Evolutionary conservation across 257 asterid genomes (phyloP).

Genomic region (Schizonepeta tenuifolia): DNA sequence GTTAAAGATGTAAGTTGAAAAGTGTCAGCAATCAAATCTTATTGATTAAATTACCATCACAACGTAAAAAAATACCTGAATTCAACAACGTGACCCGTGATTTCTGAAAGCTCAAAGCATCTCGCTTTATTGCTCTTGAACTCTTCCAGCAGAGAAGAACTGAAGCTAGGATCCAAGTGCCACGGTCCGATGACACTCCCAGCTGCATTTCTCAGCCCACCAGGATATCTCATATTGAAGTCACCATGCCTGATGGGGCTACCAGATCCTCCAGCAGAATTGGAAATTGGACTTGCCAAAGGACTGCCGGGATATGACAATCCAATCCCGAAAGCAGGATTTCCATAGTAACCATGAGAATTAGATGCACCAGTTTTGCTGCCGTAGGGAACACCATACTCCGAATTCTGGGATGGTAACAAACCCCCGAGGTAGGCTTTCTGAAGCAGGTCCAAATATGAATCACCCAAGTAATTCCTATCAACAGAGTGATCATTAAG

Average conservation of each 20-base stretch:
- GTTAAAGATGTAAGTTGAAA: conserved; percentile 27
- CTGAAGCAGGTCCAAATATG: conserved; percentile 81
- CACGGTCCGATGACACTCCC: conserved; percentile 81
- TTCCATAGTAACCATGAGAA: conserved; percentile 81
- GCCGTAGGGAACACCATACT: conserved; percentile 61
- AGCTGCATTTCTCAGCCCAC: conserved; percentile 73
- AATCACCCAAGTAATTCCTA: conserved; percentile 64
- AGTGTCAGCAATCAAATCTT: conserved; percentile 28
- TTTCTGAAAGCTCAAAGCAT: conserved; percentile 88
- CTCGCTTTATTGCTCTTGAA: conserved; percentile 88
- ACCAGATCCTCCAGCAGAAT: conserved; percentile 72
- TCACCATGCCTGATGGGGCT: conserved; percentile 89
- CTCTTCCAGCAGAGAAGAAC: conserved; percentile 86
- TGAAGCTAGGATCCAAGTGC: conserved; percentile 73
- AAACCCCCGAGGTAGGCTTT: conserved; percentile 74
- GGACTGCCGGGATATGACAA: conserved; percentile 90
- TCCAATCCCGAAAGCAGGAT: conserved; percentile 65
- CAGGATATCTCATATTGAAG: conserved; percentile 59
- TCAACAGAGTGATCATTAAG: conserved; percentile 71
- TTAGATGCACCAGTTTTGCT: conserved; percentile 55
- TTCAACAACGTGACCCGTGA: conserved; percentile 92
- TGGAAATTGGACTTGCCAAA: conserved; percentile 61
- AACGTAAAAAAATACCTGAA: conserved; percentile 61
- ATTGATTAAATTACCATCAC: not conserved
- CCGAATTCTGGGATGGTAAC: conserved; percentile 76